Evolutionary conservation across 495 filamentous ascomycete species (phyloP), one percentile per base, ranked within the genome.

Genomic region (Xanthoparmelia taractica): DNA sequence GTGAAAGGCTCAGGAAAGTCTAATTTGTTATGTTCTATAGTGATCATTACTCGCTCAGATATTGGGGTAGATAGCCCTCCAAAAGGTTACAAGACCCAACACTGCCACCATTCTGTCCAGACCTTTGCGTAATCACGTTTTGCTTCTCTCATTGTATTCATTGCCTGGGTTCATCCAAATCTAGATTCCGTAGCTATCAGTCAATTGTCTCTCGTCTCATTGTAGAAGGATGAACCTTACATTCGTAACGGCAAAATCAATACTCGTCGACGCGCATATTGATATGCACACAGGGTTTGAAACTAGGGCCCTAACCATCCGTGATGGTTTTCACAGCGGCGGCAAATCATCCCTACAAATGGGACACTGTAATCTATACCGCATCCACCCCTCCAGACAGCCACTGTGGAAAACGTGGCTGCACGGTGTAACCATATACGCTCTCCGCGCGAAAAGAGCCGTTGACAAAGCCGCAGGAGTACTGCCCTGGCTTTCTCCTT

Each of bases 371-470:
- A 98, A 73, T 61, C 94, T 77, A 71, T 92, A 90, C 69, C 87
- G 82, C 88, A 97, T 95, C 94, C 94, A 97, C 41, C 91, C 92
- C 74, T 97, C 92, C 69, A 98, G 78, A 72, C 94, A 98, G 58
- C 83, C 78, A 55, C 88, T 95, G 71, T 98, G 94, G 72, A 97
- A 98, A 31, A 96, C 92, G 77, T 98, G 94, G 60, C 91, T 81
- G 72, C 94, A 98, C 40, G 94, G 93, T 59, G 94, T 98, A 31
- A 97, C 91, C 94, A 98, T 98, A 73, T 97, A 97, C 60, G 80
- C 75, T 56, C 91, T 81, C 61, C 93, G 78, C 31, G 87, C 88
- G 63, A 96, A 79, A 58, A 96, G 81, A 29, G 84, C 88, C 2
- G 83, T 77, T 45, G 89, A 81, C 25, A 52, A 52, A 52, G 85